Conservation (phyloP, 192 early-diverging fungal genomes). For the Coemansia aciculifera region DNA sequence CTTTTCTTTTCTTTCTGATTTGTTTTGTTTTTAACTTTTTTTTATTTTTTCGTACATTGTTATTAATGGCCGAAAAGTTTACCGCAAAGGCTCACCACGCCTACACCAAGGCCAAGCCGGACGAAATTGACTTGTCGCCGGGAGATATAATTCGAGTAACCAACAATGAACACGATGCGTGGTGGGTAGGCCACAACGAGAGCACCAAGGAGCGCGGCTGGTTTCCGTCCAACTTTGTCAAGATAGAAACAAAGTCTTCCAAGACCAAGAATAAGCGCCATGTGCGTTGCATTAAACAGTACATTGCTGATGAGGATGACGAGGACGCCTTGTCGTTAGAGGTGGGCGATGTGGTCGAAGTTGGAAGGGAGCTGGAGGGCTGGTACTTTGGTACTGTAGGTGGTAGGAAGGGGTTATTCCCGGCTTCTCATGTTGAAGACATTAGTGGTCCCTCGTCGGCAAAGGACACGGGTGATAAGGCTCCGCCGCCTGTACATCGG, state of each 20-base stretch:
- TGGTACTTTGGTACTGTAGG: slow-evolving; percentile 69
- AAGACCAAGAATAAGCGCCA: slow-evolving; percentile 29
- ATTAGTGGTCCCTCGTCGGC: neutral
- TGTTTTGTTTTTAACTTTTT: slow-evolving; percentile 17
- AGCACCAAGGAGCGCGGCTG: slow-evolving; percentile 39
- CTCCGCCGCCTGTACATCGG: slow-evolving; percentile 17
- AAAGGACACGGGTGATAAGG: neutral
- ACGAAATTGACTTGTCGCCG: slow-evolving; percentile 44
- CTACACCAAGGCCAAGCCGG: slow-evolving; percentile 45
- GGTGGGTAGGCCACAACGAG: slow-evolving; percentile 48
- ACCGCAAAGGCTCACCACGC: slow-evolving; percentile 35
- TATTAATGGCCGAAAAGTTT: slow-evolving; percentile 40
- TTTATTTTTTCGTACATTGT: slow-evolving; percentile 6
- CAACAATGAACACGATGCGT: slow-evolving; percentile 38
- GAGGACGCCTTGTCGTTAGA: slow-evolving; percentile 47
- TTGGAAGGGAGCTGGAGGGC: slow-evolving; percentile 61
- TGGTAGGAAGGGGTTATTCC: slow-evolving; percentile 64
- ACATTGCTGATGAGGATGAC: slow-evolving; percentile 67
- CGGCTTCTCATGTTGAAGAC: slow-evolving; percentile 3
- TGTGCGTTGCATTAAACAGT: slow-evolving; percentile 42
- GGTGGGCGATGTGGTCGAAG: slow-evolving; percentile 59
- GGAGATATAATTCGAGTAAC: slow-evolving; percentile 38
- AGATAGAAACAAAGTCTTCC: slow-evolving; percentile 21
- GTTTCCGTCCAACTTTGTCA: slow-evolving; percentile 55
- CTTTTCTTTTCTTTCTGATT: neutral